A percentile compares a stretch with the other conserved stretches of the same genome.
Conservation (phyloP, 495 filamentous ascomycete species). For the Penicillium turbatum region DNA sequence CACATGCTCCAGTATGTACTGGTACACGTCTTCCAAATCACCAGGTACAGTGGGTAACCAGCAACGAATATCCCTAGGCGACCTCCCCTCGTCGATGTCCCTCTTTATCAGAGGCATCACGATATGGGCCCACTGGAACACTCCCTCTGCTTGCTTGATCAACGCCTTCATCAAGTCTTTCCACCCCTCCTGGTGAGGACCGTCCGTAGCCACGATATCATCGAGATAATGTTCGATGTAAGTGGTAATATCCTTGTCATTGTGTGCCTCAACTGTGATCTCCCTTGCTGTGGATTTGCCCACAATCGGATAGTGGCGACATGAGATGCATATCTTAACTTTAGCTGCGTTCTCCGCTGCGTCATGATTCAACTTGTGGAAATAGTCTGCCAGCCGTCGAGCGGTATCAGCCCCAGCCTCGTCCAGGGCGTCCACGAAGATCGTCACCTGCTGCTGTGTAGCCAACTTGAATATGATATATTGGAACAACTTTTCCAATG, state of each 20-base stretch:
- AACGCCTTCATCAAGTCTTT: neutral
- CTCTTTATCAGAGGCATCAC: neutral
- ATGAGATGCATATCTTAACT: slow-evolving; percentile 14
- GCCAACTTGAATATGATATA: slow-evolving; percentile 9
- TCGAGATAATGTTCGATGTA: slow-evolving; percentile 9
- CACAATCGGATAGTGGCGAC: slow-evolving; percentile 15
- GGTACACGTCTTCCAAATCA: slow-evolving; percentile 7
- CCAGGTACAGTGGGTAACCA: slow-evolving; percentile 9
- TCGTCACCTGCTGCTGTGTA: neutral
- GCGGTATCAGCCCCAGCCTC: slow-evolving; percentile 16
- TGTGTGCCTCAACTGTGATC: slow-evolving; percentile 12
- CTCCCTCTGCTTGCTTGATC: neutral
- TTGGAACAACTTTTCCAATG: slow-evolving; percentile 10
- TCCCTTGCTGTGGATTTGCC: neutral
- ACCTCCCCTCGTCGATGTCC: slow-evolving; percentile 5
- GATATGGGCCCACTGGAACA: slow-evolving; percentile 11
- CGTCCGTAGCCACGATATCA: neutral
- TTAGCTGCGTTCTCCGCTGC: neutral
- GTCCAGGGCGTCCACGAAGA: slow-evolving; percentile 24
- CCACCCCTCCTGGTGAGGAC: neutral
- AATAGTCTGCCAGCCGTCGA: slow-evolving; percentile 4
- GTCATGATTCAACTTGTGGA: slow-evolving; percentile 7
- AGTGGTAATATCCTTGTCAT: neutral
- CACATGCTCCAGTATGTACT: slow-evolving; percentile 11
- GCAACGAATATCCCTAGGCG: slow-evolving; percentile 2